Evolutionary conservation across 306 rosid genomes (phyloP), one percentile per base, ranked within the genome.

Genomic region (Acacia acuminata): DNA sequence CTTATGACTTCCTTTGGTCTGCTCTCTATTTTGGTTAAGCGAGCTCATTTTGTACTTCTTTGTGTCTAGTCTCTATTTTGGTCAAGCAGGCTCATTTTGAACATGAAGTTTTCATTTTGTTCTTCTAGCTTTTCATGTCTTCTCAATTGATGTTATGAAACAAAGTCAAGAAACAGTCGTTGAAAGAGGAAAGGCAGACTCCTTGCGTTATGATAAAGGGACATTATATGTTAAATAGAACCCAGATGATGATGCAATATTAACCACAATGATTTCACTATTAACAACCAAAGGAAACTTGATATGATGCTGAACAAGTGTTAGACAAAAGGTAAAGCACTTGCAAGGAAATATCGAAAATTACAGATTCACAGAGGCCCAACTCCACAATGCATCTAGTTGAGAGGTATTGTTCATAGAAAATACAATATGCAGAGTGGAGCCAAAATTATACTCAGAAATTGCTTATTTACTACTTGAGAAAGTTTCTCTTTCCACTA

Each of bases 131-230:
- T 3, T 4, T 32, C 36, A 27, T 27, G 30, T 32, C 4, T 32
- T 32, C 4, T 32, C 30, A 27, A 27, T 32, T 32, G 36, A 4
- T 32, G 4, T 32, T 32, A 32, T 32, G 36, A 32, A 32, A 32
- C 4, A 32, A 32, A 32, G 36, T 32, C 36, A 32, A 32, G 4
- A 32, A 32, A 32, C 36, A 32, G 4, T 32, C 36, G 3, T 27
- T 27, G 30, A 27, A 27, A 27, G 30, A 27, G 30, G 30, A 27
- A 27, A 27, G 30, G 30, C 30, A 27, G 30, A 94, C 76, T 84
- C 99, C 98, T 96, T 96, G 92, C 74, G 79, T 34, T 56, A 44
- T 58, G 71, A 32, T 66, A 78, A 65, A 51, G 82, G 17, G 78
- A 50, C 60, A 17, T 79, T 32, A 76, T 4, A 71, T 32, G 40